Base-by-base conservation (phyloP, 352 stramenopile species). In the Phytopythium ostracodes region DNA sequence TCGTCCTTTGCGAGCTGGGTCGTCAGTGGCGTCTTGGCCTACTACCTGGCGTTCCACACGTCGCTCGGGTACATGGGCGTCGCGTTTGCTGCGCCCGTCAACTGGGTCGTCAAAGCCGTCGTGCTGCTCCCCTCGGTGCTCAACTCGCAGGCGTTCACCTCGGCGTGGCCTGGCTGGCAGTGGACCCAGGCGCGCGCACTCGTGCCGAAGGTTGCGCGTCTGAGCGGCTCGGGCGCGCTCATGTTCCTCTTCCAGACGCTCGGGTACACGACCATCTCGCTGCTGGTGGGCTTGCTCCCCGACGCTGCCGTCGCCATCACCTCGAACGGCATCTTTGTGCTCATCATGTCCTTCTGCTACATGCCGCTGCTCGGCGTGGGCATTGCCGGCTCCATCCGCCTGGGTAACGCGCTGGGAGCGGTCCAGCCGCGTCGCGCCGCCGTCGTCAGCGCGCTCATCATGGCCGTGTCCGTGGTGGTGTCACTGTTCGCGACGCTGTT, bases 1-100 rank as follows among this genome's bases (percentile, higher is more conserved):
- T 54, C 62, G 1, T 72, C 71, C 7, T 14, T 71, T 11, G 31
- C 72, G 17, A 62, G 69, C 40, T 72, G 69, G 44, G 10, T 61
- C 17, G 56, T 81, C 4, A 76, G 63, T 31, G 47, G 72, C 1
- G 60, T 55, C 0, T 42, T 77, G 15, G 76, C 66, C 17, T 86
- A 86, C 64, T 43, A 53, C 7, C 60, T 86, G 20, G 68, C 70
- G 29, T 79, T 79, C 60, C 63, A 71, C 50, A 79, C 73, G 10
- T 59, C 71, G 0, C 60, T 86, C 24, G 66, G 70, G 4, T 86
- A 81, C 62, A 35, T 77, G n/a, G 76, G 73, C 42, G 67, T 79
- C 29, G 71, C 71, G 14, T 57, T 83, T 25, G 71, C 73, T 2
- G 63, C 63, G 11, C 54, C 71, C n/a, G 49, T 83, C 36, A 76